Percentiles rank a stretch among this genome's conserved stretches.
phyloP scores from a whole-genome alignment of 805 yeast genomes.

The Nakazawaea ishiwadae region DNA sequence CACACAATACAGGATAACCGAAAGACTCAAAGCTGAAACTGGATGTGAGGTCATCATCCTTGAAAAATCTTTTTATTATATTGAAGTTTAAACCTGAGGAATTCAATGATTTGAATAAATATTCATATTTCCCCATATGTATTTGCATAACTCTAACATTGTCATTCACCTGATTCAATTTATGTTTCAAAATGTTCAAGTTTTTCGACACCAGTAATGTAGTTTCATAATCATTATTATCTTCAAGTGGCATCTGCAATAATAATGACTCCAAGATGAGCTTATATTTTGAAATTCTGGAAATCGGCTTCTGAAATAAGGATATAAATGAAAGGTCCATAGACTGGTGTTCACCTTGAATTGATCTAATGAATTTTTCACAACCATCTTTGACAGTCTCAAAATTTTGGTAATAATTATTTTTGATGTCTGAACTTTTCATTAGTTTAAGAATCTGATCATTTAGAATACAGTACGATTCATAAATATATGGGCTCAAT shows the following conservation, averaged over 20 bases:
- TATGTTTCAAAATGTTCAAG: slow-evolving; percentile 17
- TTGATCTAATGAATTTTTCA: slow-evolving; percentile 34
- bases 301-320: slow-evolving; percentile 48
- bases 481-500: slow-evolving; percentile 25
- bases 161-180: slow-evolving; percentile 23
- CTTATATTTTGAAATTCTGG: slow-evolving; percentile 45
- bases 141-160: slow-evolving; percentile 16
- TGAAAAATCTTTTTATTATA: slow-evolving; percentile 12
- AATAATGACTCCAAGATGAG: slow-evolving; percentile 41
- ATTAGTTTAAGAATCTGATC: slow-evolving; percentile 29
- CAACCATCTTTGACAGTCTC: slow-evolving; percentile 22
- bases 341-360: slow-evolving; percentile 30
- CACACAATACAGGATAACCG: slow-evolving; percentile 40
- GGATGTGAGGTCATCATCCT: slow-evolving; percentile 10
- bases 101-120: slow-evolving; percentile 16
- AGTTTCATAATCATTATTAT: slow-evolving; percentile 15
- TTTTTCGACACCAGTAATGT: slow-evolving; percentile 13
- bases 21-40: slow-evolving; percentile 39
- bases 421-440: slow-evolving; percentile 21
- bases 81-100: slow-evolving; percentile 12
- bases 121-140: slow-evolving; percentile 16
- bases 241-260: slow-evolving; percentile 23
- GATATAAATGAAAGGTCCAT: slow-evolving; percentile 51
- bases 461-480: slow-evolving; percentile 29
- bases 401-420: slow-evolving; percentile 7